Percentiles rank a stretch among this genome's conserved stretches.
phyloP scores from a whole-genome alignment of 2,329 filamentous ascomycete species.

The Fusarium stilboides region DNA sequence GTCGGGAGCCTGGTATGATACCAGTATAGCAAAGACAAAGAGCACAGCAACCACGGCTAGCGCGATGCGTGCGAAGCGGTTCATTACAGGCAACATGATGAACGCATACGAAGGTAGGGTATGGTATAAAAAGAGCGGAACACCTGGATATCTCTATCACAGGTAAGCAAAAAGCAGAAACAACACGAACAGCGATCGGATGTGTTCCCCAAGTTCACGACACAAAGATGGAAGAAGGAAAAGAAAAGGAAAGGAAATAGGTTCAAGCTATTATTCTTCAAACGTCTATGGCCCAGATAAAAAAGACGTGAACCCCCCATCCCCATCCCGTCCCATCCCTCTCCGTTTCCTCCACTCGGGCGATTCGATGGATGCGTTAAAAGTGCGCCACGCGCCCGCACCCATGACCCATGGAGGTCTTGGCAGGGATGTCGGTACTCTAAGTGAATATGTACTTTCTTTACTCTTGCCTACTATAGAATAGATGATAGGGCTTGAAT shows the following conservation, averaged over 20 bases:
- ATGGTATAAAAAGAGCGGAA: slow-evolving; percentile 33
- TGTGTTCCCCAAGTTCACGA: neutral
- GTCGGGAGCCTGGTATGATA: slow-evolving; percentile 42
- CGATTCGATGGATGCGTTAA: slow-evolving; percentile 37
- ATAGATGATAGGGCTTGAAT: too few species aligned
- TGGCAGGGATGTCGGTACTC: slow-evolving; percentile 16
- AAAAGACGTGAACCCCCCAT: slow-evolving; percentile 34
- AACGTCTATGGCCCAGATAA: slow-evolving; percentile 32
- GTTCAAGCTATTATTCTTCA: slow-evolving; percentile 21
- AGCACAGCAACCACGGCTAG: slow-evolving; percentile 46
- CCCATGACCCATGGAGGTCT: slow-evolving; percentile 17
- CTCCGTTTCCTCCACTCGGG: slow-evolving; percentile 24
- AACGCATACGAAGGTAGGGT: slow-evolving; percentile 24
- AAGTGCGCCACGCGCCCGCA: slow-evolving; percentile 36
- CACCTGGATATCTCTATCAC: slow-evolving; percentile 37
- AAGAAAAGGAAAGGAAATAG: slow-evolving; percentile 14
- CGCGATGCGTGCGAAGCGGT: slow-evolving; percentile 44
- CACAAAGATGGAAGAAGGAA: slow-evolving; percentile 11
- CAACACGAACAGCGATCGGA: neutral
- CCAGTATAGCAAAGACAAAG: slow-evolving; percentile 39
- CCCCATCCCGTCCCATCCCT: slow-evolving; percentile 4
- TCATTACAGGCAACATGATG: slow-evolving; percentile 43
- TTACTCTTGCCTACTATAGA: too few species aligned
- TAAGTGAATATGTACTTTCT: neutral
- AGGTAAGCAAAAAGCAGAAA: slow-evolving; percentile 15